Percentiles rank a stretch among this genome's conserved stretches.
phyloP scores from a whole-genome alignment of 129 eudicot species.

The Pseudognaphalium luteoalbum region DNA sequence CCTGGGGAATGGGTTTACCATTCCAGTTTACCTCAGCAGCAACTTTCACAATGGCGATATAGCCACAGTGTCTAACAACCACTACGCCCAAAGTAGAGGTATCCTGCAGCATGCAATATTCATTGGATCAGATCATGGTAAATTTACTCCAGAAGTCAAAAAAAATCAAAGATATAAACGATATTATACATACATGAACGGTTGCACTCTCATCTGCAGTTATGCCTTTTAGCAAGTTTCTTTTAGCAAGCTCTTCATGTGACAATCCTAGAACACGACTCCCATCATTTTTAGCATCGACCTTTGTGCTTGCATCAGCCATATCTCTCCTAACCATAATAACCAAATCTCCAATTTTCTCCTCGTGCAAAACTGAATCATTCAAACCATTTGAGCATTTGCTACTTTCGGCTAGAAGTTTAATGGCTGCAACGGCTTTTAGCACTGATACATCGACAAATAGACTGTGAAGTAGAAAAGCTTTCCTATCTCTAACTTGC shows the following conservation, averaged over 20 bases:
- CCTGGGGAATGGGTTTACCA: slow-evolving; percentile 57
- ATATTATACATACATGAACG: slow-evolving; percentile 63
- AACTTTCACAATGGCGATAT: slow-evolving; percentile 86
- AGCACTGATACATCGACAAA: slow-evolving; percentile 91
- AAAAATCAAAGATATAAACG: neutral
- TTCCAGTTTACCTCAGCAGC: slow-evolving; percentile 61
- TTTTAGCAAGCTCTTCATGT: slow-evolving; percentile 69
- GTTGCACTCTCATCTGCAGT: slow-evolving; percentile 97
- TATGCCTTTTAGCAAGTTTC: slow-evolving; percentile 90
- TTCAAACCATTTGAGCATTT: slow-evolving; percentile 22
- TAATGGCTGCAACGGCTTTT: slow-evolving; percentile 74
- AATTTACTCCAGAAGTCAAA: neutral
- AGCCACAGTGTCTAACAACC: slow-evolving; percentile 90
- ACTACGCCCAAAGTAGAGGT: slow-evolving; percentile 86
- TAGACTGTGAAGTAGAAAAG: slow-evolving; percentile 86
- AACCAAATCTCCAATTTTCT: slow-evolving; percentile 72
- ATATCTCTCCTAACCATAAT: slow-evolving; percentile 59
- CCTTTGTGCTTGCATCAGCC: slow-evolving; percentile 75
- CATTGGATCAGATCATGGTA: neutral
- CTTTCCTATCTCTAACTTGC: slow-evolving; percentile 89
- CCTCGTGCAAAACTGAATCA: slow-evolving; percentile 47
- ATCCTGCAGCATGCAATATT: slow-evolving; percentile 51
- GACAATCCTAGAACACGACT: slow-evolving; percentile 69
- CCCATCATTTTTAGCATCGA: slow-evolving; percentile 82
- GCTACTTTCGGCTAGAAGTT: slow-evolving; percentile 42